Evolutionary conservation across 164 flowering plant genomes (phyloP).

Genomic region (Paratinospora sagittata): DNA sequence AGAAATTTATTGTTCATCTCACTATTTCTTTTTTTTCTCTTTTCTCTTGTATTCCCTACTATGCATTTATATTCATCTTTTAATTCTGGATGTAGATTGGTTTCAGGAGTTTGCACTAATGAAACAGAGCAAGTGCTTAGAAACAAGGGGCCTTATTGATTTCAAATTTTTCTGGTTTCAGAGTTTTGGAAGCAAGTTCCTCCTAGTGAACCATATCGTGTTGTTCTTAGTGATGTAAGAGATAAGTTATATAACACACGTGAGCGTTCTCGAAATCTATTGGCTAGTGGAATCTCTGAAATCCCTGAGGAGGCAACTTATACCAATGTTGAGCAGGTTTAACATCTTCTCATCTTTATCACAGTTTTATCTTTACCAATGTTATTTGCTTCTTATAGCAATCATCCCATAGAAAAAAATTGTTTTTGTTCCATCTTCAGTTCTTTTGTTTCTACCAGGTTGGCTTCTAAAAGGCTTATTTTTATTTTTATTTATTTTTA

Average conservation of each 20-base stretch:
- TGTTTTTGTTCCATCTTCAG: neutral
- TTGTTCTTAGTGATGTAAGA: slow-evolving; percentile 89
- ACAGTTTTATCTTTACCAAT: neutral
- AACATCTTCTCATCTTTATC: neutral
- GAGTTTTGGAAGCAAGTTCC: slow-evolving; percentile 98
- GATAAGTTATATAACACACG: slow-evolving; percentile 90
- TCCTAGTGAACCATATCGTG: slow-evolving; percentile 92
- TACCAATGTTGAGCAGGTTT: slow-evolving; percentile 84
- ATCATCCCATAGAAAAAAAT: neutral
- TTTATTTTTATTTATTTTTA: no score
- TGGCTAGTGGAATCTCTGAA: slow-evolving; percentile 64
- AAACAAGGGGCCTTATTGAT: neutral
- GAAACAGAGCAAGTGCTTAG: neutral
- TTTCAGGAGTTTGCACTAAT: neutral
- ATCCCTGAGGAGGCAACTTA: slow-evolving; percentile 84
- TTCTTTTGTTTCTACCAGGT: neutral
- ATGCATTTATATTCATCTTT: neutral
- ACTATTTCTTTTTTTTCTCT: neutral
- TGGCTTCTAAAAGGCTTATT: neutral
- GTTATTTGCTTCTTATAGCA: neutral
- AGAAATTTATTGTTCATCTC: neutral
- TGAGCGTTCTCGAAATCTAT: slow-evolving; percentile 78
- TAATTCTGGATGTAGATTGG: neutral
- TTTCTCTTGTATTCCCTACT: neutral
- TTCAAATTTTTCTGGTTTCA: slow-evolving; percentile 24